Conservation (phyloP, 805 yeast species). For the Alloascoidea africana region DNA sequence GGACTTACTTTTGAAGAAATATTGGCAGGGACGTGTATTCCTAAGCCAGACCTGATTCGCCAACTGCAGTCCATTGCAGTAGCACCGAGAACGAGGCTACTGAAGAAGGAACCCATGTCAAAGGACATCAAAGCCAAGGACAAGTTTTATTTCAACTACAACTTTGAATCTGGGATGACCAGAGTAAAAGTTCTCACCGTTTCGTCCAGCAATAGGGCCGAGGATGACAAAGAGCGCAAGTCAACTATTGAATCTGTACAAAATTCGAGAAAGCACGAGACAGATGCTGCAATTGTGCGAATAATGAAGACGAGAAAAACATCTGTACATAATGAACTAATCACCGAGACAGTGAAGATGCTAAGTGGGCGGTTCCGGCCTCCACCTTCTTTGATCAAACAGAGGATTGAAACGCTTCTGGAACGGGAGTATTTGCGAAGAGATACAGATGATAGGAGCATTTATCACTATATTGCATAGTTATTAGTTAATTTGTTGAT, state of each 20-base stretch:
- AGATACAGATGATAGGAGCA: constrained; percentile 39
- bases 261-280: constrained; percentile 48
- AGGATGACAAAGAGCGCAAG: constrained; percentile 34
- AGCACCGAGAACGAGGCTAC: constrained; percentile 66
- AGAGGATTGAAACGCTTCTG: constrained; percentile 55
- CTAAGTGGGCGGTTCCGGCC: constrained; percentile 55
- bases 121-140: constrained; percentile 53
- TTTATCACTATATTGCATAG: constrained; percentile 57
- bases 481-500: too few relatives aligned
- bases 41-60: constrained; percentile 55
- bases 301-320: constrained; percentile 67
- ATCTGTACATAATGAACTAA: constrained; percentile 45
- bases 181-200: constrained; percentile 68
- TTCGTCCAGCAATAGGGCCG: constrained; percentile 25
- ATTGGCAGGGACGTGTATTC: constrained; percentile 49
- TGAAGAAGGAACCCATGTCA: constrained; percentile 61
- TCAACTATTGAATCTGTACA: constrained; percentile 38
- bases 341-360: constrained; percentile 49
- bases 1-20: constrained; percentile 42
- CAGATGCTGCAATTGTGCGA: constrained; percentile 79
- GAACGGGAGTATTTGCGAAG: constrained; percentile 74
- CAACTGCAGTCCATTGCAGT: constrained; percentile 75
- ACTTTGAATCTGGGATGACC: constrained; percentile 50
- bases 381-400: constrained; percentile 48
- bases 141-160: constrained; percentile 48